Evolutionary conservation across 2,329 filamentous ascomycete species (phyloP), one percentile per base, ranked within the genome.

Genomic region (Alternaria ethzedia): DNA sequence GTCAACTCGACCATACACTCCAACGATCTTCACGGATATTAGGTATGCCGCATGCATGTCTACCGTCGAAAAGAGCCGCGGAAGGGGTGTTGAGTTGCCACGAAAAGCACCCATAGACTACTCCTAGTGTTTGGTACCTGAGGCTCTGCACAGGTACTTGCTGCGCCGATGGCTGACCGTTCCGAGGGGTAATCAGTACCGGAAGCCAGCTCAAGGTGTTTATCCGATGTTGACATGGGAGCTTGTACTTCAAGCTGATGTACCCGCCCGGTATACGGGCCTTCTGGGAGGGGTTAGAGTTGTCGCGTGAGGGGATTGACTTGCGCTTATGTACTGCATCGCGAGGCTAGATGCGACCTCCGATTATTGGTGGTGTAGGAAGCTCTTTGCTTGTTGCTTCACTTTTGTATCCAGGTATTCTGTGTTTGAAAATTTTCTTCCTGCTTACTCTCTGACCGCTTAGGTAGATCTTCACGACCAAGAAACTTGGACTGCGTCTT

Each of bases 31-130:
- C 25, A 20, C 21, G 44, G 52, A 52, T 32, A 41, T 52, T 52
- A 52, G 28, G 30, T 41, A 52, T 17, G 28, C 17, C 44, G 45
- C 44, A 28, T 28, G 52, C 58, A 61, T 46, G 58, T 47, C 36
- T 47, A 17, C 30, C 49, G 30, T 41, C 49, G 49, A 30, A 21
- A 26, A 50, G 44, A 26, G 55, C 58, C 41, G 41, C 28, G 44
- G 36, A n/a, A 49, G 17, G 51, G 52, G 47, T 44, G 52, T 46
- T 47, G 47, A 43, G 52, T 32, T 57, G 52, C 25, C 52, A 41
- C 45, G 32, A 61, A 61, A 57, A 61, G 58, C 52, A 57, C 5
- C 15, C 45, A 61, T 61, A 30, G 44, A 61, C 55, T 61, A 61
- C 45, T 6, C 30, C n/a, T 57, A 28, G 57, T 55, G 52, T 61